These are phyloP conservation scores for Lactarius pseudohatsudake DNA, from an alignment of 768 basidiomycete species.

Conservation along the genomic window DNA sequence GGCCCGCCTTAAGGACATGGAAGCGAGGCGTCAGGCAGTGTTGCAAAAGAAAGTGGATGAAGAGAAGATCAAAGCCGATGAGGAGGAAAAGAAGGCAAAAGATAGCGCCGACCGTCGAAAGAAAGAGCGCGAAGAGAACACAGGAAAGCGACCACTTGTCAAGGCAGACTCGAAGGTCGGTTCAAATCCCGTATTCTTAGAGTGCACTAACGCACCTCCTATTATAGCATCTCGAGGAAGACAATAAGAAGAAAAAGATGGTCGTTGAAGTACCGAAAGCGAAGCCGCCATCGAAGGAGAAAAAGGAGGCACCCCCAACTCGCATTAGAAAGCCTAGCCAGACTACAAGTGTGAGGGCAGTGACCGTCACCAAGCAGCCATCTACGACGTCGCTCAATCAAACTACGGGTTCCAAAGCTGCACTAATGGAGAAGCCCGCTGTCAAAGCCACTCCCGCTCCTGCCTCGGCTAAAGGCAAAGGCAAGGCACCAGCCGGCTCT, in stretches of 20 bases:
- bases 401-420: constrained; percentile 27
- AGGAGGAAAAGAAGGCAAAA: constrained; percentile 69
- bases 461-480: constrained; percentile 46
- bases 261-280: constrained; percentile 43
- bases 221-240: constrained; percentile 55
- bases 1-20: constrained; percentile 75
- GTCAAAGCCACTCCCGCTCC: constrained; percentile 43
- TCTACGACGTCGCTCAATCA: constrained; percentile 19
- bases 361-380: constrained; percentile 27
- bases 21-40: constrained; percentile 70
- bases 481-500: constrained; percentile 49
- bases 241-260: constrained; percentile 68
- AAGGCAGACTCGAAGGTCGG: constrained; percentile 57
- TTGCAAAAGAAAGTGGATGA: constrained; percentile 77
- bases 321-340: constrained; percentile 37
- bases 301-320: constrained; percentile 35
- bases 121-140: constrained; percentile 76
- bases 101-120: constrained; percentile 78
- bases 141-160: constrained; percentile 66
- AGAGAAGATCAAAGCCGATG: constrained; percentile 59
- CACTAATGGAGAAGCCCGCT: constrained; percentile 34
- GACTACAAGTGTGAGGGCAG: constrained; percentile 32
- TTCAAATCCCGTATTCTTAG: neutral
- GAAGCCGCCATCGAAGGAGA: constrained; percentile 58
- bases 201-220: neutral